Evolutionary conservation across 83 land plant species (phyloP).

Genomic region (Picea mariana): DNA sequence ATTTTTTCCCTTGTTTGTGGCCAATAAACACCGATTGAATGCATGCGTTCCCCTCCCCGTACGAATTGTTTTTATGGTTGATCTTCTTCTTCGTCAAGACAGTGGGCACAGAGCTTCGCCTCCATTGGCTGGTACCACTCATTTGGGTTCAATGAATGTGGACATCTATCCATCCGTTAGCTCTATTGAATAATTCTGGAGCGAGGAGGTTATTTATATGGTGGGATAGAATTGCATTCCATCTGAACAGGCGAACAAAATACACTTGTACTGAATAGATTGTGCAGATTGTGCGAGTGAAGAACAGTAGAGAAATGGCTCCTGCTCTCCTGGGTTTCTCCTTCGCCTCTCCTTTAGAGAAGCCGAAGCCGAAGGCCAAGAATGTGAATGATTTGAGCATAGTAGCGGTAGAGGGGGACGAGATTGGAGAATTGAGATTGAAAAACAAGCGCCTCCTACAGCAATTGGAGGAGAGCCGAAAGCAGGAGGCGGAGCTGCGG

Average conservation of each 20-base stretch:
- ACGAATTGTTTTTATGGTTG: too few relatives aligned
- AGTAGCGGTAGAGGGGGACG: not conserved
- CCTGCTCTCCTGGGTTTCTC: not conserved
- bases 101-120: too few relatives aligned
- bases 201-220: too few relatives aligned
- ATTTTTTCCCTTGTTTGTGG: too few relatives aligned
- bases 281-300: not conserved
- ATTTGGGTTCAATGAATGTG: not conserved
- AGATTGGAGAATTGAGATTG: slow-evolving; percentile 5
- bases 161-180: not conserved
- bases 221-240: too few relatives aligned
- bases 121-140: too few relatives aligned
- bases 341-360: not conserved
- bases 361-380: not conserved
- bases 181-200: not conserved
- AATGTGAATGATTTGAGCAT: too few relatives aligned
- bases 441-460: slow-evolving; percentile 46
- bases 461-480: slow-evolving; percentile 33
- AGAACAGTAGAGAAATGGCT: not conserved
- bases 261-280: not conserved
- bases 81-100: too few relatives aligned
- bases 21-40: too few relatives aligned
- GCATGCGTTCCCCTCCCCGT: too few relatives aligned
- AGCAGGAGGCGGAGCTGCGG: slow-evolving; percentile 34
- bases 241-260: too few relatives aligned